phyloP scores from a whole-genome alignment of 768 basidiomycete species.

The Psilocybe subaeruginosa region DNA sequence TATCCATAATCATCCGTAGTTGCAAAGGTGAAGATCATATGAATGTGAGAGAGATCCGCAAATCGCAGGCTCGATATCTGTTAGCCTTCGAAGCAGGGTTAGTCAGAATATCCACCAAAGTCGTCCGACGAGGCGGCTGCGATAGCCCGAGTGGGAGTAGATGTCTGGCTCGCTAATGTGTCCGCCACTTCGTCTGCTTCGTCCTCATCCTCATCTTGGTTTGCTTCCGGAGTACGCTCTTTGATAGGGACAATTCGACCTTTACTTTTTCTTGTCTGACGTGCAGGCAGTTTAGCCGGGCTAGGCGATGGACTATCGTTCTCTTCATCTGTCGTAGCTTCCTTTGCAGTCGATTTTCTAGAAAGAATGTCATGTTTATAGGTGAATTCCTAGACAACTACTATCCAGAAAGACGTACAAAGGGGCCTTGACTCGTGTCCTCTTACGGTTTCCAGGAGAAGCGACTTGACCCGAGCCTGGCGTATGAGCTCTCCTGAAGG shows the following conservation, averaged over 20 bases:
- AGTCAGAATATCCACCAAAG: slow-evolving; percentile 27
- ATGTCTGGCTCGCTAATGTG: slow-evolving; percentile 15
- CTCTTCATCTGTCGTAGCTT: slow-evolving; percentile 14
- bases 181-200: slow-evolving; percentile 19
- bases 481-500: slow-evolving; percentile 26
- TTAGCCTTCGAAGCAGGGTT: background rate
- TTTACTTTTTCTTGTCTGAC: slow-evolving; percentile 14
- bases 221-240: background rate
- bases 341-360: slow-evolving; percentile 16
- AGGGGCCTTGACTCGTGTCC: slow-evolving; percentile 28
- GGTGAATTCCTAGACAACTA: background rate
- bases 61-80: background rate
- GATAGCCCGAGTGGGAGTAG: background rate
- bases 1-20: background rate
- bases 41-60: background rate
- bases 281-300: slow-evolving; percentile 18
- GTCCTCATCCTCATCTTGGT: background rate
- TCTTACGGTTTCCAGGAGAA: slow-evolving; percentile 30
- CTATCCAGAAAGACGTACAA: slow-evolving; percentile 22
- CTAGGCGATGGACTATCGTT: slow-evolving; percentile 18
- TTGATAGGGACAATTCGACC: background rate
- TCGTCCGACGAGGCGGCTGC: slow-evolving; percentile 23
- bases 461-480: slow-evolving; percentile 26
- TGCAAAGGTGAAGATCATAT: background rate
- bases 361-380: background rate